These are phyloP conservation scores for Trichoderma gracile DNA, from an alignment of 2,329 filamentous ascomycete genomes.

Conservation along the genomic window DNA sequence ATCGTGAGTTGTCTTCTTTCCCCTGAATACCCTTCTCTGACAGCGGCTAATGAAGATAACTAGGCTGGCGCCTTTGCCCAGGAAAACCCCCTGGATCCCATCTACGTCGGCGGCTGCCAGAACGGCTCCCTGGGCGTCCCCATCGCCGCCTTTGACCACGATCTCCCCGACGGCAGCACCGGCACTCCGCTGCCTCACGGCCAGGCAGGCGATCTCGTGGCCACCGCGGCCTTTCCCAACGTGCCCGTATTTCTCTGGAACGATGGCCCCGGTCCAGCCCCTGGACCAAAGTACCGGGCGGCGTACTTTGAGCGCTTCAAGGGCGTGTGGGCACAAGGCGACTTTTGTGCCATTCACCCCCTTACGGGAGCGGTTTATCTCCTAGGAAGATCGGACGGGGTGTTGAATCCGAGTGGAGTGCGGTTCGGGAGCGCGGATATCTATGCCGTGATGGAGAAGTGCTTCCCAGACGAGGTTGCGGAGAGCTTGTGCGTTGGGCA, in stretches of 20 bases:
- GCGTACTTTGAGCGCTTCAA: constrained; percentile 65
- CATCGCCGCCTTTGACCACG: constrained; percentile 63
- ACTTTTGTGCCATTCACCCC: constrained; percentile 73
- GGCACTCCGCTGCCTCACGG: constrained; percentile 55
- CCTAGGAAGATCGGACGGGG: constrained; percentile 72
- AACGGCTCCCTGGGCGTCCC: constrained; percentile 52
- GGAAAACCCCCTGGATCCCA: constrained; percentile 68
- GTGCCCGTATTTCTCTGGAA: constrained; percentile 69
- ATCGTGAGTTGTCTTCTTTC: constrained; percentile 52
- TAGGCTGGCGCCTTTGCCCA: constrained; percentile 60
- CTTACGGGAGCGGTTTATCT: constrained; percentile 65
- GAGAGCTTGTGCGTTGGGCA: constrained; percentile 84
- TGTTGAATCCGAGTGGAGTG: constrained; percentile 76
- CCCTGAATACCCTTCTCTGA: neutral
- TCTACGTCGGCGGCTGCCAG: constrained; percentile 59
- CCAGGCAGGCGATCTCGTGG: constrained; percentile 73
- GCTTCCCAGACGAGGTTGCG: constrained; percentile 62
- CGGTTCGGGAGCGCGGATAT: constrained; percentile 80
- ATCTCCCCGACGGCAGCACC: constrained; percentile 49
- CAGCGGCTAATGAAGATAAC: neutral
- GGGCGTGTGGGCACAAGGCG: constrained; percentile 78
- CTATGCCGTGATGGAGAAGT: constrained; percentile 69
- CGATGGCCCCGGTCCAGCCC: constrained; percentile 46
- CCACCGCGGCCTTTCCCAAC: constrained; percentile 70
- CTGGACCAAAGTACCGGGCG: constrained; percentile 58